Base-by-base conservation (phyloP, 1,284 basidiomycete genomes). In the Fomitiporia mediterranea region DNA sequence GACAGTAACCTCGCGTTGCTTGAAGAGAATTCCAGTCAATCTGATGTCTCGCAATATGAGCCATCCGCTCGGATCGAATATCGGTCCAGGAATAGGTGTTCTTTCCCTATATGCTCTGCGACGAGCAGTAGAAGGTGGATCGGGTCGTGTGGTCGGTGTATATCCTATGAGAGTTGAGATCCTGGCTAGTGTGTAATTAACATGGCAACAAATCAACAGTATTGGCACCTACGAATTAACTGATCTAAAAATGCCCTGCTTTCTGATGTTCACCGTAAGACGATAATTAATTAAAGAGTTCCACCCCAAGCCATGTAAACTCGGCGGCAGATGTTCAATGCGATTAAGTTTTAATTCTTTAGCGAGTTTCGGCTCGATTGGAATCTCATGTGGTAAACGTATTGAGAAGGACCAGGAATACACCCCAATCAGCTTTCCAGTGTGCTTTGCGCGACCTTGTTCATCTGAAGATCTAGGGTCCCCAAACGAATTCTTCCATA, bases 341-440 rank as follows among this genome's bases (percentile, higher is more conserved):
- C 21, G 23, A 27, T 49, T 34, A 30, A 58, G 23, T 8, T 28
- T 28, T 5, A 58, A 38, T 23, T 50, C 43, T 25, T 38, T 53
- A 15, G 39, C n/a, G 8, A 54, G 46, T 35, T 58, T 58, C 21
- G 53, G 37, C 6, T 17, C 47, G 37, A 54, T 39, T 5, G 37
- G 30, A 11, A 42, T 25, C 17, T 48, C 52, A n/a, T 30, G 25
- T 2, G 56, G 44, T 19, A 63, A 43, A 28, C 27, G 27, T 15
- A 61, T 52, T 25, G 51, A 58, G 25, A 58, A 58, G 9, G 51
- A 28, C 56, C 56, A 58, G 6, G 47, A 50, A 34, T 58, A 58
- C 13, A n/a, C 13, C 17, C 56, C 56, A 17, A 47, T 40, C 17
- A 58, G 44, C 25, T 63, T 63, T 7, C 44, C 48, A 44, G 34